phyloP scores from a whole-genome alignment of 2,329 filamentous ascomycete genomes.

The Coleophoma crateriformis region DNA sequence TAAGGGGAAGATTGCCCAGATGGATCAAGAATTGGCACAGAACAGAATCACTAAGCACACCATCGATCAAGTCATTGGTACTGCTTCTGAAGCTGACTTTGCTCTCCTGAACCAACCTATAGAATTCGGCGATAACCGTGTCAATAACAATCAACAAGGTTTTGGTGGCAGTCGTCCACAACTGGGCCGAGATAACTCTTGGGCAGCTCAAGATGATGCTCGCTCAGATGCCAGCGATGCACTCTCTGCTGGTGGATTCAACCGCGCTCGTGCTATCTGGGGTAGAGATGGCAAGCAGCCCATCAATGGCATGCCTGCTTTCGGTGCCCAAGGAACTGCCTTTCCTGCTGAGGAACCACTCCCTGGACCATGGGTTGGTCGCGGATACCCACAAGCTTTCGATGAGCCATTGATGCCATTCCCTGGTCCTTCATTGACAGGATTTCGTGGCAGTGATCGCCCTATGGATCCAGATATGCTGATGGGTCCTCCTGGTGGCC shows the following conservation, averaged over 20 bases:
- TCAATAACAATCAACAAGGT: slow-evolving; percentile 15
- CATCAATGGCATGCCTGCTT: slow-evolving; percentile 22
- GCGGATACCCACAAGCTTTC: slow-evolving; percentile 25
- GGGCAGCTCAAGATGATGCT: slow-evolving; percentile 47
- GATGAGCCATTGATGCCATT: slow-evolving; percentile 20
- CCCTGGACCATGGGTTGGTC: slow-evolving; percentile 41
- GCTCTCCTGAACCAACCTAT: slow-evolving; percentile 16
- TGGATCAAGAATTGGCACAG: slow-evolving; percentile 66
- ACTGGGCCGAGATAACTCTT: slow-evolving; percentile 36
- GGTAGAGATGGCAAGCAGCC: slow-evolving; percentile 34
- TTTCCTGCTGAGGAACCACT: slow-evolving; percentile 28
- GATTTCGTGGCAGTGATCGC: slow-evolving; percentile 21
- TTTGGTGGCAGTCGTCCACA: slow-evolving; percentile 31
- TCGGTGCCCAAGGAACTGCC: slow-evolving; percentile 6
- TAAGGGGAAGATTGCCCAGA: slow-evolving; percentile 62
- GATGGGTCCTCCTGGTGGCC: slow-evolving; percentile 17
- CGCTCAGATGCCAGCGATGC: slow-evolving; percentile 53
- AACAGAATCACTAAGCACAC: slow-evolving; percentile 56
- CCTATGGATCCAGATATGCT: slow-evolving; percentile 22
- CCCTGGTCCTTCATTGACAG: slow-evolving; percentile 15
- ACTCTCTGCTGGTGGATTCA: slow-evolving; percentile 44
- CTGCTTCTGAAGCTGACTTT: slow-evolving; percentile 38
- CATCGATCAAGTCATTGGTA: slow-evolving; percentile 47
- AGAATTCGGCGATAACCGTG: slow-evolving; percentile 16
- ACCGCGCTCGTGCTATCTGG: slow-evolving; percentile 52